Evolutionary conservation across 2,329 filamentous ascomycete genomes (phyloP), one percentile per base, ranked within the genome.

Genomic region (Colletotrichum liaoningense): DNA sequence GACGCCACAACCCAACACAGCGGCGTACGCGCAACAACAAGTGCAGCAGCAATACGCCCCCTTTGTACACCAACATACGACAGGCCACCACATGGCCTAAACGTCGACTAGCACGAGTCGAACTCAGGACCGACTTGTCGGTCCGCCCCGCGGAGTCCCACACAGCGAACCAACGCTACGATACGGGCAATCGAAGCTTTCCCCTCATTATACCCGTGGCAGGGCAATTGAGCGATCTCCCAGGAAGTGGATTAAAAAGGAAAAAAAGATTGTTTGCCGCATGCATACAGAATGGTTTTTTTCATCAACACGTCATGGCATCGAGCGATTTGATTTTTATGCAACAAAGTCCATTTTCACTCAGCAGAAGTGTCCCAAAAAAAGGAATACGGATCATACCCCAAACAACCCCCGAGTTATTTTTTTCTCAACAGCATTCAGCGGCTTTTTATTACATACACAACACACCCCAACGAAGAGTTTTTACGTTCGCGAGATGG

Each of bases 1-100:
- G 12, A 90, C 90, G 22, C 90, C 90, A 26, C 83, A 85, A 76
- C 81, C 84, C 75, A 82, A 84, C 76, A 84, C 84, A 66, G 77
- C 79, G 69, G 69, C 78, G 77, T 75, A 82, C 38, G 75, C 77
- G n/a, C 83, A 82, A 60, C 79, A 77, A 59, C 86, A 86, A 73
- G 80, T 85, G 70, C 82, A 83, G 75, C 87, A 88, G 60, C 79
- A 81, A 73, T 83, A 85, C 78, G 78, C 84, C 72, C 77, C 84
- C 86, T 78, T 84, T 84, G 80, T 86, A 86, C 65, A 73, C 67
- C 80, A 83, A 46, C 82, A 85, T 77, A 80, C 83, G 71, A 80
- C 75, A 38, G 73, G 76, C 42, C 81, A 79, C 54, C 64, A 59
- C 72, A 79, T 81, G 79, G 79, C 78, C 60, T 76, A 74, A 63